phyloP scores from a whole-genome alignment of 2,329 filamentous ascomycete species.

The Cordyceps tenuipes region DNA sequence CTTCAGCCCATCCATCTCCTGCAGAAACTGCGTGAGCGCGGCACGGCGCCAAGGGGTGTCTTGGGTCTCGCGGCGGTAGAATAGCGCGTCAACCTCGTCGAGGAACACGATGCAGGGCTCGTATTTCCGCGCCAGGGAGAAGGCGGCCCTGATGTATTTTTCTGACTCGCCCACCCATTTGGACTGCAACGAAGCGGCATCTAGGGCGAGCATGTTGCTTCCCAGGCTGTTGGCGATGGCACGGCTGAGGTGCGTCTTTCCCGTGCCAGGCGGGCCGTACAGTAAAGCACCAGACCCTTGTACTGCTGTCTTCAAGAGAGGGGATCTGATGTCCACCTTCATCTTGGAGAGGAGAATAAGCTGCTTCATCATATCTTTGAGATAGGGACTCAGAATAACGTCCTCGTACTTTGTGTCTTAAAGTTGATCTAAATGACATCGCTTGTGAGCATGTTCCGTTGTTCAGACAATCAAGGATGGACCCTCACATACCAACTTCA shows the following conservation, averaged over 20 bases:
- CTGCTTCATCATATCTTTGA: background rate
- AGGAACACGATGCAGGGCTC: constrained; percentile 21
- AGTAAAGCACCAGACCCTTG: constrained; percentile 19
- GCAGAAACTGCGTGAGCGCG: constrained; percentile 21
- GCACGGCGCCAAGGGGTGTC: constrained; percentile 11
- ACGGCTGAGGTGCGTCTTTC: constrained; percentile 20
- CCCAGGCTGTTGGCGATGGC: constrained; percentile 16
- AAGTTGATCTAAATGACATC: background rate
- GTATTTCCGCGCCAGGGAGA: constrained; percentile 19
- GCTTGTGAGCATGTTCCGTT: background rate
- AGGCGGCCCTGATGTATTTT: constrained; percentile 20
- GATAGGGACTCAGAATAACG: background rate
- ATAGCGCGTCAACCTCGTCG: constrained; percentile 12
- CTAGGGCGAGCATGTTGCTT: constrained; percentile 18
- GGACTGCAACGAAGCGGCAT: constrained; percentile 12
- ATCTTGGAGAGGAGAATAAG: background rate
- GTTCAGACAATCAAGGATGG: background rate
- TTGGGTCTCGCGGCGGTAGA: constrained; percentile 7
- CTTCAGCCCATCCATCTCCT: constrained; percentile 20
- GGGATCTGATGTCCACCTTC: background rate
- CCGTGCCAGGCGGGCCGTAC: constrained; percentile 23
- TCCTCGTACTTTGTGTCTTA: background rate
- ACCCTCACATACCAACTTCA: background rate
- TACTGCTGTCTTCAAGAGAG: background rate
- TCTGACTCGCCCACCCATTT: constrained; percentile 19